Conservation (phyloP, 75 land plant genomes). For the Gnetum montanum region DNA sequence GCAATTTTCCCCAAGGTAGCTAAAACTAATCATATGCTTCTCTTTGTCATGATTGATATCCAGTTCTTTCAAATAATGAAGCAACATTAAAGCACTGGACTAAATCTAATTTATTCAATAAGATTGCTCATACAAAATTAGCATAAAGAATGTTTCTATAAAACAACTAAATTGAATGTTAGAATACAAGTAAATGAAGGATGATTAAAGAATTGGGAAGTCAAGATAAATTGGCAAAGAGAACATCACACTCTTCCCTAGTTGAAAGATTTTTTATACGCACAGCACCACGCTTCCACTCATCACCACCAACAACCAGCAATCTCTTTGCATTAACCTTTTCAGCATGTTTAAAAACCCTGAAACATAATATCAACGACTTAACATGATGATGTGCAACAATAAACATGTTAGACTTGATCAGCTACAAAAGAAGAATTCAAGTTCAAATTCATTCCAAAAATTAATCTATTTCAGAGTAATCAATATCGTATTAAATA, state of each 20-base stretch:
- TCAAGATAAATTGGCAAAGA: constrained; percentile 74
- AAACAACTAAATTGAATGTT: too few relatives aligned
- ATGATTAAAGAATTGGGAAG: constrained; percentile 14
- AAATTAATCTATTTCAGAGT: too few relatives aligned
- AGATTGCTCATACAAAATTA: too few relatives aligned
- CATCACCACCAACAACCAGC: constrained; percentile 63
- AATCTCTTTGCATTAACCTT: constrained; percentile 65
- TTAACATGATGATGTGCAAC: not conserved
- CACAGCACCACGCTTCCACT: constrained; percentile 79
- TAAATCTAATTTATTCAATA: too few relatives aligned
- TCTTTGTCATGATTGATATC: too few relatives aligned
- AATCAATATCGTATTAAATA: not conserved
- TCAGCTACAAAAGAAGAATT: not conserved
- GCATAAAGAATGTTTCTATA: not conserved
- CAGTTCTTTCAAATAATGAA: too few relatives aligned
- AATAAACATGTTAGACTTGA: not conserved
- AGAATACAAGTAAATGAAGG: too few relatives aligned
- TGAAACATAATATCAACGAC: constrained; percentile 9
- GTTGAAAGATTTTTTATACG: constrained; percentile 69
- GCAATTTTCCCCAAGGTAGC: too few relatives aligned
- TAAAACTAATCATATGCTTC: too few relatives aligned
- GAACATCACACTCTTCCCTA: constrained; percentile 59
- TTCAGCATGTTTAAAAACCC: constrained; percentile 89
- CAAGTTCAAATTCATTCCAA: too few relatives aligned
- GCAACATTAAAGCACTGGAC: too few relatives aligned